Percentiles rank a stretch among this genome's conserved stretches.
These are phyloP conservation scores for Ceratobasidium sp. DNA, from an alignment of 1,284 basidiomycete genomes.

Conservation along the genomic window DNA sequence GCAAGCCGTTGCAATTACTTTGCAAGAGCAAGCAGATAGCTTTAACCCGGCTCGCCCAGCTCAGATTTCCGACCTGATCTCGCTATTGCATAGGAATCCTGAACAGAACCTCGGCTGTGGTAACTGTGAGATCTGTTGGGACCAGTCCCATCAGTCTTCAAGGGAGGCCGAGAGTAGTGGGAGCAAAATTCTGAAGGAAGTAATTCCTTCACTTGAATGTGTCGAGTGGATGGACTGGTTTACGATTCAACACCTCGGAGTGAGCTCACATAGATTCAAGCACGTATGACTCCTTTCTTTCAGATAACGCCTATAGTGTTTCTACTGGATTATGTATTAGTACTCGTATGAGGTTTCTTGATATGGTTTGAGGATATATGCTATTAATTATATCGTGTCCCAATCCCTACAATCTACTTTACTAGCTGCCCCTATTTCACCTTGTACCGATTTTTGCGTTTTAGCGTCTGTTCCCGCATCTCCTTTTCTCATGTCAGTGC, in stretches of 20 bases:
- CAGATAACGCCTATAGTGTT: too few relatives aligned
- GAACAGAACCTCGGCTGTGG: not conserved
- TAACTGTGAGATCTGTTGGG: slow-evolving; percentile 1
- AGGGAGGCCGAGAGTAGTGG: slow-evolving; percentile 8
- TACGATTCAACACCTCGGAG: slow-evolving; percentile 9
- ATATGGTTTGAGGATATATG: too few relatives aligned
- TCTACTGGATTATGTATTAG: too few relatives aligned
- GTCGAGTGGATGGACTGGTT: slow-evolving; percentile 39
- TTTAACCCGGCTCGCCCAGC: not conserved
- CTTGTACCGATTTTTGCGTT: too few relatives aligned
- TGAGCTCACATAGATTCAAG: not conserved
- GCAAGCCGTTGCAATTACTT: not conserved
- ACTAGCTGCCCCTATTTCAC: too few relatives aligned
- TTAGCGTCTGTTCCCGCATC: too few relatives aligned
- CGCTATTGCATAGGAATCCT: slow-evolving; percentile 5
- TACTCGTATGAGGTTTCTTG: too few relatives aligned
- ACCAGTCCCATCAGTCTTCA: not conserved
- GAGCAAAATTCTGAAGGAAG: slow-evolving; percentile 4
- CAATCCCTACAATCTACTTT: too few relatives aligned
- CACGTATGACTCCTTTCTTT: too few relatives aligned
- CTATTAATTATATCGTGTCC: too few relatives aligned
- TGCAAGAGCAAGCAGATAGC: not conserved
- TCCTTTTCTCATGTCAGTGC: too few relatives aligned
- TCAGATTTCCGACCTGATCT: slow-evolving; percentile 9
- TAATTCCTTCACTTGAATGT: not conserved